phyloP scores from a whole-genome alignment of 2,329 filamentous ascomycete species.

The Fusarium penzigii region DNA sequence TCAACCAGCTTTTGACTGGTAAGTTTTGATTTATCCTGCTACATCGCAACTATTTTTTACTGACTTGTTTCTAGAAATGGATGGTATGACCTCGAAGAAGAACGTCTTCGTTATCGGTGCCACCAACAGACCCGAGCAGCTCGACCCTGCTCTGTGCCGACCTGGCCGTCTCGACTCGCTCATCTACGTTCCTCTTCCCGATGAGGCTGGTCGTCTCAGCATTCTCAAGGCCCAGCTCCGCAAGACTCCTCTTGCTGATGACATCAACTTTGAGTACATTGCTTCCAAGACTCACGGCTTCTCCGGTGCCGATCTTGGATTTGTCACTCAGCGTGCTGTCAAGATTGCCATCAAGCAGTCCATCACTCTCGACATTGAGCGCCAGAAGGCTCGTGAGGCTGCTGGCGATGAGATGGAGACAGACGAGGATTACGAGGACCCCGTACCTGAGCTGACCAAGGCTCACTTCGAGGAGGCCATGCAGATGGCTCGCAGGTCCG shows the following conservation, averaged over 20 bases:
- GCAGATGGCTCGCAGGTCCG: slow-evolving; percentile 89
- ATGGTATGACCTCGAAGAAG: slow-evolving; percentile 99
- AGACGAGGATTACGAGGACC: slow-evolving; percentile 78
- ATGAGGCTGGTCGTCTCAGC: slow-evolving; percentile 83
- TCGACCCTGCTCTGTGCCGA: slow-evolving; percentile 96
- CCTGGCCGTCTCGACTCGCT: slow-evolving; percentile 98
- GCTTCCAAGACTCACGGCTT: slow-evolving; percentile 97
- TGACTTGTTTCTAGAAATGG: slow-evolving; percentile 76
- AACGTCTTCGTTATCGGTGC: slow-evolving; percentile 99
- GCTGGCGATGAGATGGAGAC: slow-evolving; percentile 74
- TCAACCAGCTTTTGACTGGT: slow-evolving; percentile 98
- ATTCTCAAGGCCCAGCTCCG: slow-evolving; percentile 96
- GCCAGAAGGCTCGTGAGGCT: slow-evolving; percentile 84
- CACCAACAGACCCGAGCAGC: slow-evolving; percentile 97
- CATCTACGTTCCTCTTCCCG: slow-evolving; percentile 95
- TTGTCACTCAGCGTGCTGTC: slow-evolving; percentile 97
- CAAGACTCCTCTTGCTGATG: slow-evolving; percentile 89
- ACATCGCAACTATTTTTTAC: not conserved
- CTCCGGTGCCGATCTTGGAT: slow-evolving; percentile 98
- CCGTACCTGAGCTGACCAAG: slow-evolving; percentile 93
- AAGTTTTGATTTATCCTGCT: slow-evolving; percentile 41
- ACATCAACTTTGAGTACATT: slow-evolving; percentile 89
- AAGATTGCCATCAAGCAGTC: slow-evolving; percentile 99
- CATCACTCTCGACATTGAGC: slow-evolving; percentile 85
- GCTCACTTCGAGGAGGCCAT: slow-evolving; percentile 99